Base-by-base conservation (phyloP, 169 alveolate genomes). In the Eimeria tenella region DNA sequence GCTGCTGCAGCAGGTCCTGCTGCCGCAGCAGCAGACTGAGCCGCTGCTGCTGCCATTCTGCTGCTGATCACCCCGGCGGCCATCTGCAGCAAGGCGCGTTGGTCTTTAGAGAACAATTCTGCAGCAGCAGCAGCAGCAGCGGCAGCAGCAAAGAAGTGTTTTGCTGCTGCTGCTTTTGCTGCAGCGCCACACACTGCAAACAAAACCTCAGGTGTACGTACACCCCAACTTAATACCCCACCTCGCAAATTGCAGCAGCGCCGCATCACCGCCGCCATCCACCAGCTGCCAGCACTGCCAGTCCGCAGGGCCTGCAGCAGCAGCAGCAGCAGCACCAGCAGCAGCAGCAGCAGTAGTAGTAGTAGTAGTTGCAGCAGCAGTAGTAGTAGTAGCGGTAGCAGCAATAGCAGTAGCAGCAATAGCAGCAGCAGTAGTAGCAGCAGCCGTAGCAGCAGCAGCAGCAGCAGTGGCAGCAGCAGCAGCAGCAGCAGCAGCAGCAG, bases 71-170 rank as follows among this genome's bases (percentile, higher is more conserved):
- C 11, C n/a, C 13, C 49, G 42, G 77, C 31, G 11, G 31, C 77
- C 77, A 23, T 3, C 9, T 68, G 77, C 77, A 68, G 77, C 77
- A 68, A 13, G n/a, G 31, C 77, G 77, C 77, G 77, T 23, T 68
- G 42, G n/a, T 68, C 77, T 68, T 11, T 15, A 15, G 77, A 68
- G n/a, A 68, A 68, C 77, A 23, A 11, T 13, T 68, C 77, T 68
- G 77, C 42, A 31, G 42, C 42, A 31, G 42, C 42, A 31, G 42
- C 42, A 31, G 42, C 42, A 31, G 42, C 42, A 31, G 42, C 42
- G 2, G 42, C 42, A 31, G 42, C 42, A 31, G 42, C 42, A 31
- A 31, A 31, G 42, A 31, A 31, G 42, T 31, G 42, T 31, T 31
- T 31, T 31, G 42, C 42, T 31, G 42, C 42, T 31, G 42, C 42